These are phyloP conservation scores for Diospyros lotus DNA, from an alignment of 148 eudicot species.

Conservation along the genomic window DNA sequence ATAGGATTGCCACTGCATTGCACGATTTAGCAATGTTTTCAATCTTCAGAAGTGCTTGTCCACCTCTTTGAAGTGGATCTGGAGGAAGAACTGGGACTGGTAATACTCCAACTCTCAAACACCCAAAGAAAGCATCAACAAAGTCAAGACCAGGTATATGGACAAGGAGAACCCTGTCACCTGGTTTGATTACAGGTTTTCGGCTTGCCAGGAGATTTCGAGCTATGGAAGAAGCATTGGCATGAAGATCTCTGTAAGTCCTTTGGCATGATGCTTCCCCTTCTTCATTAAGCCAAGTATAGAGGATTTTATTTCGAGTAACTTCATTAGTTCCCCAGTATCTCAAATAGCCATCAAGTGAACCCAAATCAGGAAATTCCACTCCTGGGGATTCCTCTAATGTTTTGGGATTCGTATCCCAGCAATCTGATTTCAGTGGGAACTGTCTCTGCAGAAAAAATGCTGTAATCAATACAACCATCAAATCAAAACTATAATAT, in stretches of 20 bases:
- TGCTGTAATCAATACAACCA: neutral
- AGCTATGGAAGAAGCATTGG: conserved; percentile 47
- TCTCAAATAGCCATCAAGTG: conserved; percentile 40
- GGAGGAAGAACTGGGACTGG: conserved; percentile 55
- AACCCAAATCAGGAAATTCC: conserved; percentile 31
- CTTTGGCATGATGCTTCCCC: conserved; percentile 24
- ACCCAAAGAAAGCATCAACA: conserved; percentile 51
- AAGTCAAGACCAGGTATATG: conserved; percentile 51
- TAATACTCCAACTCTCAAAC: conserved; percentile 40
- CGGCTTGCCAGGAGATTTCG: conserved; percentile 36
- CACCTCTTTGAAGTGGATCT: conserved; percentile 51
- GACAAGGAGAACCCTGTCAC: conserved; percentile 47
- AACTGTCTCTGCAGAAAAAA: conserved; percentile 34
- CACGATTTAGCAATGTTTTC: conserved; percentile 43
- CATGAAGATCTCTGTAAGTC: conserved; percentile 34
- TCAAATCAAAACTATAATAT: too few species aligned
- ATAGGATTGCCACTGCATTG: conserved; percentile 51
- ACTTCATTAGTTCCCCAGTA: conserved; percentile 44
- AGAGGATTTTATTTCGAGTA: conserved; percentile 31
- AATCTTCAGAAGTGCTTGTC: conserved; percentile 44
- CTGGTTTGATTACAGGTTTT: conserved; percentile 40
- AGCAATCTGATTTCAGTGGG: conserved; percentile 25
- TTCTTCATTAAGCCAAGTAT: conserved; percentile 43
- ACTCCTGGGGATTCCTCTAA: conserved; percentile 30
- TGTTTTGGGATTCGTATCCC: conserved; percentile 12